phyloP scores from a whole-genome alignment of 306 rosid species.

The Quercus robur region DNA sequence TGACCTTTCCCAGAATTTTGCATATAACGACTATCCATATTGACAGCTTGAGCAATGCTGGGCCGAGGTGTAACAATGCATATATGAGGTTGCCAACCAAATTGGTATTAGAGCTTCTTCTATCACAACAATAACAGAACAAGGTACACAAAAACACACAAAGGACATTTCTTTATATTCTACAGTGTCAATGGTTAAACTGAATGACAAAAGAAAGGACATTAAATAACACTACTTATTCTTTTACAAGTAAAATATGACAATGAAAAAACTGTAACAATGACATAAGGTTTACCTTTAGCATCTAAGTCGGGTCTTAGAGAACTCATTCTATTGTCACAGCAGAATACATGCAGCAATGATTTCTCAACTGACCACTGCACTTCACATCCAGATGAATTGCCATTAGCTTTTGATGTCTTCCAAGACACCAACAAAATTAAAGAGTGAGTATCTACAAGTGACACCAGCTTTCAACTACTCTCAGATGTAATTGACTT shows the following conservation, averaged over 20 bases:
- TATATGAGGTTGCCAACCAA: too few relatives aligned
- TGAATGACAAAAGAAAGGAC: neutral
- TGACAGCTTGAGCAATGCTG: rapidly evolving
- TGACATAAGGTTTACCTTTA: constrained; percentile 52
- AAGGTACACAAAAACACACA: neutral
- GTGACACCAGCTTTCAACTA: constrained; percentile 8
- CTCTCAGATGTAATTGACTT: neutral
- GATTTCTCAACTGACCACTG: constrained; percentile 97
- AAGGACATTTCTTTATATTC: neutral
- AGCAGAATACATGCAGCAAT: constrained; percentile 71
- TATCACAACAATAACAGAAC: neutral
- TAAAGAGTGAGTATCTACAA: neutral
- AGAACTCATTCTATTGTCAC: constrained; percentile 85
- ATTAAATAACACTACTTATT: neutral
- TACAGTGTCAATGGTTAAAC: neutral
- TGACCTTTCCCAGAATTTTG: too few relatives aligned
- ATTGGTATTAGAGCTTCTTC: too few relatives aligned
- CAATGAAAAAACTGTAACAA: neutral
- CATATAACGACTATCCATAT: too few relatives aligned
- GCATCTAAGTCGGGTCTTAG: constrained; percentile 84
- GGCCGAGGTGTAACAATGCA: too few relatives aligned
- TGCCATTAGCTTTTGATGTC: neutral
- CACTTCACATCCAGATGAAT: constrained; percentile 14
- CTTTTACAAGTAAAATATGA: neutral
- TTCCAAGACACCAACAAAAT: constrained; percentile 14